phyloP scores from a whole-genome alignment of 805 yeast species.

The Yarrowia yakushimensis region DNA sequence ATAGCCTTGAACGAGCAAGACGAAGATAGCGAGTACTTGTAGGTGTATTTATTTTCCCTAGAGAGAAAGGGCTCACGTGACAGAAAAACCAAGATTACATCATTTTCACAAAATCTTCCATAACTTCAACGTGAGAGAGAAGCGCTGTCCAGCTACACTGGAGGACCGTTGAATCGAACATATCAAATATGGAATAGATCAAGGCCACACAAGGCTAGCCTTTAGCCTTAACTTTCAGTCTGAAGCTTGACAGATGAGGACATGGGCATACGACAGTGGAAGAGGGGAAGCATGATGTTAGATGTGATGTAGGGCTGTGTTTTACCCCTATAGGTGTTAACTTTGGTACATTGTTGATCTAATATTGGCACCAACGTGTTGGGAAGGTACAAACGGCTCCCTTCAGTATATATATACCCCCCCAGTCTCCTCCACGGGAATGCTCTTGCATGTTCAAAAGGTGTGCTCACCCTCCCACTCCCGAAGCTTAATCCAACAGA shows the following conservation, averaged over 20 bases:
- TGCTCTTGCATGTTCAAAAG: too few relatives aligned
- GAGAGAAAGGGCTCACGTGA: too few relatives aligned
- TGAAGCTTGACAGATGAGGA: slow-evolving; percentile 2
- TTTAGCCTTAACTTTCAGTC: not conserved
- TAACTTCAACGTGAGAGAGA: not conserved
- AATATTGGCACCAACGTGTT: too few relatives aligned
- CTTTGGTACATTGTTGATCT: too few relatives aligned
- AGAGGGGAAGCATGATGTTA: not conserved
- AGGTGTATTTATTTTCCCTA: too few relatives aligned
- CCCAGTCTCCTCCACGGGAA: too few relatives aligned
- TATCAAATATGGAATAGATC: too few relatives aligned
- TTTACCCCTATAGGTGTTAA: not conserved
- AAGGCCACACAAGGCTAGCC: not conserved
- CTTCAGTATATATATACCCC: not conserved
- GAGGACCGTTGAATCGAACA: too few relatives aligned
- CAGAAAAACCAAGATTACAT: not conserved
- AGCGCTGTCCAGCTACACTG: not conserved
- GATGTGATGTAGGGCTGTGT: not conserved
- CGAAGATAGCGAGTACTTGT: not conserved
- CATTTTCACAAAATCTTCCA: too few relatives aligned
- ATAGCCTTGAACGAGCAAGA: not conserved
- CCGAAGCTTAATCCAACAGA: not conserved
- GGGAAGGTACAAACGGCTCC: too few relatives aligned
- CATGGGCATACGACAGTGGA: slow-evolving; percentile 6
- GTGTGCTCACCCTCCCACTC: not conserved